Conservation (phyloP, 306 rosid genomes). For the Luffa aegyptiaca region DNA sequence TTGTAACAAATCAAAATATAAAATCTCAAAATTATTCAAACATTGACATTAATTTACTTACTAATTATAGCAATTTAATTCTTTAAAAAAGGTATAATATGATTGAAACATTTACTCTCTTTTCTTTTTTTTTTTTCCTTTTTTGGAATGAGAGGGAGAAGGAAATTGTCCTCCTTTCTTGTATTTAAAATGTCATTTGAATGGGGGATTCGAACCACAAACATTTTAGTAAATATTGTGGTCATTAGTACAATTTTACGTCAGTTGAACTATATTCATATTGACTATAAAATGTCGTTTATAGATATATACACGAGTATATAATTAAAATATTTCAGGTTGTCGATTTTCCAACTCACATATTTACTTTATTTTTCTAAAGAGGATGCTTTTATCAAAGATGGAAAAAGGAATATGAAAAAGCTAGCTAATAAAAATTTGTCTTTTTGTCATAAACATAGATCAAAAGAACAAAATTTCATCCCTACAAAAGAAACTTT, state of each 20-base stretch:
- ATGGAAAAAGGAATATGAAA: background rate
- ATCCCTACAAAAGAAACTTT: background rate
- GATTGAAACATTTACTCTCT: too few species aligned
- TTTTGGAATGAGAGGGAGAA: background rate
- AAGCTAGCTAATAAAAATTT: background rate
- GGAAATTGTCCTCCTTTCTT: background rate
- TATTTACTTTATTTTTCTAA: background rate
- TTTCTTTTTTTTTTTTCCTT: background rate
- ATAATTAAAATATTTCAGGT: background rate
- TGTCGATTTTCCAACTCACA: background rate
- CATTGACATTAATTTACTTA: too few species aligned
- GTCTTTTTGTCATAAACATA: background rate
- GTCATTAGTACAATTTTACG: too few species aligned
- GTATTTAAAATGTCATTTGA: too few species aligned
- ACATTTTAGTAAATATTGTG: too few species aligned
- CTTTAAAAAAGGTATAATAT: too few species aligned
- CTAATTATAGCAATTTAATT: too few species aligned
- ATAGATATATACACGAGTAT: background rate
- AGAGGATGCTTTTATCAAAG: background rate
- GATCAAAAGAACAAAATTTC: background rate
- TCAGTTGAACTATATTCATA: too few species aligned
- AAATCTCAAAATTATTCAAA: too few species aligned
- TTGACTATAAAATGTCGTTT: too few species aligned
- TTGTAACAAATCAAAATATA: too few species aligned
- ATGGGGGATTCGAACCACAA: too few species aligned